Percentiles rank a stretch among this genome's conserved stretches.
These are phyloP conservation scores for Fonsecaea monophora DNA, from an alignment of 2,329 filamentous ascomycete species.

Conservation along the genomic window DNA sequence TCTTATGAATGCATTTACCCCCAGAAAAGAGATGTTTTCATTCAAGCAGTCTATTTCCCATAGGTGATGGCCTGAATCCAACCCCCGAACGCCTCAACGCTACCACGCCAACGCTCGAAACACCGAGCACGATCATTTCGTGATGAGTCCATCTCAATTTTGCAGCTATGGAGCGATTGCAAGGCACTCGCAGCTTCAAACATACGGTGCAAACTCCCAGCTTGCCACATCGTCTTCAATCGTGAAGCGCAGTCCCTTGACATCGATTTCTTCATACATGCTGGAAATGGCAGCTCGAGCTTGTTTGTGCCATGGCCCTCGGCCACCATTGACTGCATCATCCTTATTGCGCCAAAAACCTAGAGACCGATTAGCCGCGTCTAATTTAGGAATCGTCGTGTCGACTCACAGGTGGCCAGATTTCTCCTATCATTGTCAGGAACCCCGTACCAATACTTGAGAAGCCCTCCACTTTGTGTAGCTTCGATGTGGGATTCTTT, in stretches of 20 bases:
- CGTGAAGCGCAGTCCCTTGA: conserved; percentile 68
- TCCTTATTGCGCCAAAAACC: conserved; percentile 68
- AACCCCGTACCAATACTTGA: conserved; percentile 93
- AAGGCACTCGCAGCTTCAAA: conserved; percentile 3
- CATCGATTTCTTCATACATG: conserved; percentile 69
- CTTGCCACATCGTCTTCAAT: conserved; percentile 68
- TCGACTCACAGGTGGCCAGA: conserved; percentile 74
- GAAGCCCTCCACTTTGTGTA: conserved; percentile 75
- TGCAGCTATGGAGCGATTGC: neutral
- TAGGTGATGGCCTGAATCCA: neutral
- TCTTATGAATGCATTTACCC: neutral
- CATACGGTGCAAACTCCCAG: conserved; percentile 56
- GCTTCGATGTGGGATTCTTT: conserved; percentile 81
- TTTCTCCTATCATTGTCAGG: conserved; percentile 75
- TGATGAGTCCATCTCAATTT: neutral
- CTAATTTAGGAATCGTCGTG: neutral
- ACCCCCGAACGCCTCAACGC: neutral
- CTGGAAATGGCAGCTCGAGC: conserved; percentile 58
- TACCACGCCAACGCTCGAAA: neutral
- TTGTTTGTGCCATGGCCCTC: conserved; percentile 63
- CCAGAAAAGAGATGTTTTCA: neutral
- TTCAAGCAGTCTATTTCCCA: conserved; percentile 3
- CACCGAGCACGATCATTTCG: neutral
- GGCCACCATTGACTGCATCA: conserved; percentile 66
- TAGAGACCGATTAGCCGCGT: conserved; percentile 46